These are phyloP conservation scores for Globisporangium sylvaticum DNA, from an alignment of 352 stramenopile genomes.

Conservation along the genomic window DNA sequence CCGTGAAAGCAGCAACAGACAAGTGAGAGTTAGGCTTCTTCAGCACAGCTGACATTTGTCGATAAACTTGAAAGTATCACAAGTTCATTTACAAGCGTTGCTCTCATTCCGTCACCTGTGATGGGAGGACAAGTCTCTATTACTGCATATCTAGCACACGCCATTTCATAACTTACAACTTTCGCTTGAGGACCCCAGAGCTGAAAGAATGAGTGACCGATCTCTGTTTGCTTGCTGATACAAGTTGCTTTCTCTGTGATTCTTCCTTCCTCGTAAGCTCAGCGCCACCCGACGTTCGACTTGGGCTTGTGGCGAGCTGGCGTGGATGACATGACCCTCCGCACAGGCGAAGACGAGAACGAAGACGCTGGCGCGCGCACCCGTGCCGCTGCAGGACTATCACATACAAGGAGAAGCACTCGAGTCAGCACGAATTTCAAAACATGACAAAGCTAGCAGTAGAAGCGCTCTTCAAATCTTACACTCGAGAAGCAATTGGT, in stretches of 20 bases:
- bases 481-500: constrained; percentile 32
- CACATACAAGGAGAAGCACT: constrained; percentile 11
- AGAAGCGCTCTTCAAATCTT: constrained; percentile 13
- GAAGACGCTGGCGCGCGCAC: constrained; percentile 36
- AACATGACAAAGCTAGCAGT: background rate
- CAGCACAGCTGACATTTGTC: background rate
- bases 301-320: constrained; percentile 48
- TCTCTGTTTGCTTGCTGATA: background rate
- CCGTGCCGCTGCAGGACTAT: constrained; percentile 29
- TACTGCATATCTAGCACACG: background rate
- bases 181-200: background rate
- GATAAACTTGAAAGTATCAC: background rate
- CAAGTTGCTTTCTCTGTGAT: background rate
- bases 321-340: constrained; percentile 25
- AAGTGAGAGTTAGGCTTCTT: background rate
- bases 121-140: background rate
- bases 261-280: constrained; percentile 4
- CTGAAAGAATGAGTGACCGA: background rate
- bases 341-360: constrained; percentile 22
- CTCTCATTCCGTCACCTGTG: background rate
- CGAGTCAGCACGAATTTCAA: background rate
- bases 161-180: constrained; percentile 6
- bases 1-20: background rate
- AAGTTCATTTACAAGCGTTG: background rate
- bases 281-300: constrained; percentile 61